Percentiles rank a stretch among this genome's conserved stretches.
phyloP scores from a whole-genome alignment of 306 rosid species.

The Datisca glomerata region DNA sequence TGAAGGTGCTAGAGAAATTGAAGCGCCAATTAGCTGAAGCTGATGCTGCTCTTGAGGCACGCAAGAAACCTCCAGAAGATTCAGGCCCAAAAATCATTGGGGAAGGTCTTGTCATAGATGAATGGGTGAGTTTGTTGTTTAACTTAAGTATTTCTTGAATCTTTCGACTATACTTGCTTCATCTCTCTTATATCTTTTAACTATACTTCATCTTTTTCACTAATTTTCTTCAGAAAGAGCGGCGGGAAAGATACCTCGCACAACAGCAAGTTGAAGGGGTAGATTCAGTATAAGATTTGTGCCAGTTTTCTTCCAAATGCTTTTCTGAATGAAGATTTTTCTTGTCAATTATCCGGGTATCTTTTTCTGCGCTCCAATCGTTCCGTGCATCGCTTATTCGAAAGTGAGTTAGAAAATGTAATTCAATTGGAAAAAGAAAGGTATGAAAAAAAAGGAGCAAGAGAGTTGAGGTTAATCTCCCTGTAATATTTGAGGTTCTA shows the following conservation, averaged over 20 bases:
- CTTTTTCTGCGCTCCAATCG: too few relatives aligned
- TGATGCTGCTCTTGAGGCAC: conserved; percentile 70
- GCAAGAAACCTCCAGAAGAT: conserved; percentile 66
- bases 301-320: conserved; percentile 14
- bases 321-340: conserved; percentile 8
- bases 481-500: conserved; percentile 6
- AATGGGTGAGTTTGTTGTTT: conserved; percentile 54
- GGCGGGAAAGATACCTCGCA: conserved; percentile 95
- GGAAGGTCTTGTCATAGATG: conserved; percentile 93
- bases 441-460: too few relatives aligned
- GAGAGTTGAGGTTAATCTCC: neutral
- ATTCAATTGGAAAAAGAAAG: neutral
- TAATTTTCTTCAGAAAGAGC: conserved; percentile 57
- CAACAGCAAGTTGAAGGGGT: conserved; percentile 74
- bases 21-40: conserved; percentile 71
- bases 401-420: neutral
- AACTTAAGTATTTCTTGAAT: neutral
- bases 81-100: conserved; percentile 66
- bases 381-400: neutral
- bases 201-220: conserved; percentile 1
- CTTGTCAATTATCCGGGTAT: too few relatives aligned
- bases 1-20: conserved; percentile 62
- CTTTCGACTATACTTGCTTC: neutral
- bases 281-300: conserved; percentile 49
- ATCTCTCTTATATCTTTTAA: neutral